These are phyloP conservation scores for Suhomyces prunicola DNA, from an alignment of 805 yeast genomes.

Conservation along the genomic window DNA sequence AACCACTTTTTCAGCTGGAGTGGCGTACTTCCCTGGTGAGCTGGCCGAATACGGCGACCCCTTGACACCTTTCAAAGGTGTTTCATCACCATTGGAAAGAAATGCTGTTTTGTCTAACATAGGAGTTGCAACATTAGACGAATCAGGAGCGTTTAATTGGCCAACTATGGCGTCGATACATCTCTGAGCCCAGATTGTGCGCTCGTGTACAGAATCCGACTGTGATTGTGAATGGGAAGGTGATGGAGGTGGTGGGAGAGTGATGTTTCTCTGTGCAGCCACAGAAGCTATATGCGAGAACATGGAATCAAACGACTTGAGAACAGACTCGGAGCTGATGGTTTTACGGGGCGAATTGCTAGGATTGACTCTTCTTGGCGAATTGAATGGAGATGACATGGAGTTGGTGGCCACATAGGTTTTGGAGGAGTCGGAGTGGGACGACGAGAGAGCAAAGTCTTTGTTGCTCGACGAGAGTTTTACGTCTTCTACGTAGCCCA, in stretches of 20 bases:
- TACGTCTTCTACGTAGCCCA: slow-evolving; percentile 48
- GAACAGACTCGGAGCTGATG: slow-evolving; percentile 1
- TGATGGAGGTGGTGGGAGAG: slow-evolving; percentile 33
- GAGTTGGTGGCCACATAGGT: not conserved
- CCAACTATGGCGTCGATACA: slow-evolving; percentile 37
- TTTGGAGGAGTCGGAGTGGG: not conserved
- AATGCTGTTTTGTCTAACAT: not conserved
- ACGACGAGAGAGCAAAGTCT: not conserved
- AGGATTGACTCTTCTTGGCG: slow-evolving; percentile 6
- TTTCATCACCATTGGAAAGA: not conserved
- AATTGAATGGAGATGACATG: slow-evolving; percentile 7
- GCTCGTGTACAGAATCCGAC: slow-evolving; percentile 19
- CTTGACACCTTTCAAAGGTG: slow-evolving; percentile 17
- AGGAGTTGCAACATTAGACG: not conserved
- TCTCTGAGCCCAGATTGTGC: slow-evolving; percentile 34
- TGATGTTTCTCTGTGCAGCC: slow-evolving; percentile 42
- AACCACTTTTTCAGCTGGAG: slow-evolving; percentile 18
- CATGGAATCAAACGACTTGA: slow-evolving; percentile 39
- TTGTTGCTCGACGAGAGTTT: slow-evolving; percentile 17
- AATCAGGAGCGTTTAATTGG: not conserved
- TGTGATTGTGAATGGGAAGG: slow-evolving; percentile 14
- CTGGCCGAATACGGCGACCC: slow-evolving; percentile 26
- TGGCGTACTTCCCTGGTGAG: not conserved
- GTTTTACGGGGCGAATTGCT: slow-evolving; percentile 3
- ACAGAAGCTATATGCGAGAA: slow-evolving; percentile 46